Conservation (phyloP, 1,139 yeast species). For the Scheffersomyces lignicola region DNA sequence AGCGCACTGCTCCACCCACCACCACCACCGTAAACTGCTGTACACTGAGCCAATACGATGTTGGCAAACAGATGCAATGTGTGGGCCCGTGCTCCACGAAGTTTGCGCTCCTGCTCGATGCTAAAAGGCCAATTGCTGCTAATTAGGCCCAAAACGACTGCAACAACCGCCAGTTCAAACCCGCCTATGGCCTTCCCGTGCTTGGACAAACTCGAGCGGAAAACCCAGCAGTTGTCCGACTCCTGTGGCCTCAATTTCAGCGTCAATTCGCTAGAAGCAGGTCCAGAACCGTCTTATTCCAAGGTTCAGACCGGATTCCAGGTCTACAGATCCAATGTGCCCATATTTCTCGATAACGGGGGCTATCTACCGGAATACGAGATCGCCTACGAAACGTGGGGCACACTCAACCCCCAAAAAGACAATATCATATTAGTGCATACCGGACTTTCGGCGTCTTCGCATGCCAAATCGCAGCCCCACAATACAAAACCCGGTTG, state of each 20-base stretch:
- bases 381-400: constrained; percentile 94
- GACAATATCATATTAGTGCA: constrained; percentile 79
- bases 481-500: constrained; percentile 77
- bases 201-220: constrained; percentile 70
- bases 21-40: no score
- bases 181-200: constrained; percentile 84
- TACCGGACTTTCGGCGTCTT: constrained; percentile 90
- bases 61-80: no score
- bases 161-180: constrained; percentile 33
- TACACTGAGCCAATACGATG: no score
- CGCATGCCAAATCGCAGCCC: constrained; percentile 88
- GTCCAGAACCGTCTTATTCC: constrained; percentile 86
- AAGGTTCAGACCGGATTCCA: constrained; percentile 70
- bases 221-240: constrained; percentile 46
- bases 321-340: constrained; percentile 52
- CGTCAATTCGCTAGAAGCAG: constrained; percentile 53
- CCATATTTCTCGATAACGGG: constrained; percentile 78
- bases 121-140: no score
- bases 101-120: no score
- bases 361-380: constrained; percentile 73
- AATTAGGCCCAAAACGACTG: constrained; percentile 1
- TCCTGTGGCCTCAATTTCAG: constrained; percentile 12
- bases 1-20: no score
- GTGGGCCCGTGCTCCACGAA: no score
- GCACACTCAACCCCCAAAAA: constrained; percentile 57